Evolutionary conservation across 345 rosid genomes (phyloP).

Genomic region (Raphanus raphanistrum): DNA sequence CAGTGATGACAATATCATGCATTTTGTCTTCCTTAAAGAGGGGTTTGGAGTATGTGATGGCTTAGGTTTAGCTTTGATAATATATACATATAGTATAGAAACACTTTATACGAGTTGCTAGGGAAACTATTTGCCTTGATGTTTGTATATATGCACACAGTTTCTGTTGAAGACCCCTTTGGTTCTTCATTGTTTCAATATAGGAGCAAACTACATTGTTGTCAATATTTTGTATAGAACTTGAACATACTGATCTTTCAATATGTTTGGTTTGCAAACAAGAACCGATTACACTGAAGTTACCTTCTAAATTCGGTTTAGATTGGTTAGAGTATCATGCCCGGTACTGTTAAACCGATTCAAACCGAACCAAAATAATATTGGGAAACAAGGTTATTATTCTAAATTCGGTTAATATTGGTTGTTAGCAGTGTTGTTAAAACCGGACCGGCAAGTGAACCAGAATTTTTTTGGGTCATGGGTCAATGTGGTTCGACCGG

Average conservation of each 20-base stretch:
- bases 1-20: conserved; percentile 3
- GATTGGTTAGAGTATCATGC: not conserved
- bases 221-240: not conserved
- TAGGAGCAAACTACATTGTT: not conserved
- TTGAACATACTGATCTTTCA: not conserved
- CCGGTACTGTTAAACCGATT: not conserved
- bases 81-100: conserved; percentile 21
- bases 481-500: too few relatives aligned
- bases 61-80: conserved; percentile 26
- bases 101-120: conserved; percentile 20
- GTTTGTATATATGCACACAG: conserved; percentile 29
- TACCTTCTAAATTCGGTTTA: not conserved
- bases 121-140: conserved; percentile 8
- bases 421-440: not conserved
- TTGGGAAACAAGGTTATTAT: too few relatives aligned
- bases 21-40: conserved; percentile 23
- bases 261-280: conserved; percentile 16
- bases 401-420: conserved; percentile 6
- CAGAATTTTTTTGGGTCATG: too few relatives aligned
- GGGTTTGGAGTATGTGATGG: conserved; percentile 9
- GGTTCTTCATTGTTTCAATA: not conserved
- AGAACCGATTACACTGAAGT: not conserved
- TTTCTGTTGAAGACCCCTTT: not conserved
- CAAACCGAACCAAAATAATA: conserved; percentile 3
- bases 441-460: too few relatives aligned